Percentiles rank a stretch among this genome's conserved stretches.
phyloP scores from a whole-genome alignment of 768 basidiomycete genomes.

The Coprinopsis sp. region DNA sequence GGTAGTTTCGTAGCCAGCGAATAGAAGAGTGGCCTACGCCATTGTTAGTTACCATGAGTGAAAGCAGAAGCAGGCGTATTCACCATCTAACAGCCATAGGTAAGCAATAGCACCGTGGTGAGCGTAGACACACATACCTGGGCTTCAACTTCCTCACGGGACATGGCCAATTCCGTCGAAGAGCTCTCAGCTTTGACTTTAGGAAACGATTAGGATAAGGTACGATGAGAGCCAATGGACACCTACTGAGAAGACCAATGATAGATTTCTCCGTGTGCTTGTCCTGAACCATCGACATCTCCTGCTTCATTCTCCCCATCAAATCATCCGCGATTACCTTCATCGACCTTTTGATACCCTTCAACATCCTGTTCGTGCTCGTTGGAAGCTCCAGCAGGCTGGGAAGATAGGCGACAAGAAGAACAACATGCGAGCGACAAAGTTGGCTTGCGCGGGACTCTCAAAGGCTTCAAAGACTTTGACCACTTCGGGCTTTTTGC shows the following conservation, averaged over 20 bases:
- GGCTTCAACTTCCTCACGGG: conserved; percentile 33
- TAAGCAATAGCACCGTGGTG: conserved; percentile 9
- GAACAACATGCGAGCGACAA: conserved; percentile 27
- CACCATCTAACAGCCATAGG: conserved; percentile 33
- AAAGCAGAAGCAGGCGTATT: neutral
- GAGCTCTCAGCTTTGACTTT: conserved; percentile 33
- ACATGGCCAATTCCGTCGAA: conserved; percentile 28
- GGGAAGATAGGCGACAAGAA: conserved; percentile 36
- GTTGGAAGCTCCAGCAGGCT: conserved; percentile 33
- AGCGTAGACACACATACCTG: conserved; percentile 20
- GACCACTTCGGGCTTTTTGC: conserved; percentile 37
- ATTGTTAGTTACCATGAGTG: no score
- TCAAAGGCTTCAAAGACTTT: conserved; percentile 37
- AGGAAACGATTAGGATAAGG: neutral
- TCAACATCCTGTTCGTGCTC: conserved; percentile 24
- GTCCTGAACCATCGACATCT: conserved; percentile 22
- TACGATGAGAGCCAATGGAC: neutral
- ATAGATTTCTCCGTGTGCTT: conserved; percentile 34
- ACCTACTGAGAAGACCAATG: conserved; percentile 32
- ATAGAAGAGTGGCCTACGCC: neutral
- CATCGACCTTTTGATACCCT: conserved; percentile 30
- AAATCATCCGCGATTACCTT: conserved; percentile 35
- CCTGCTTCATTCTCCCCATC: conserved; percentile 31
- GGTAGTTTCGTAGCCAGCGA: conserved; percentile 52
- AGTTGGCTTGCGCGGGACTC: conserved; percentile 16